These are phyloP conservation scores for Pythium biforme DNA, from an alignment of 352 stramenopile genomes.

Conservation along the genomic window DNA sequence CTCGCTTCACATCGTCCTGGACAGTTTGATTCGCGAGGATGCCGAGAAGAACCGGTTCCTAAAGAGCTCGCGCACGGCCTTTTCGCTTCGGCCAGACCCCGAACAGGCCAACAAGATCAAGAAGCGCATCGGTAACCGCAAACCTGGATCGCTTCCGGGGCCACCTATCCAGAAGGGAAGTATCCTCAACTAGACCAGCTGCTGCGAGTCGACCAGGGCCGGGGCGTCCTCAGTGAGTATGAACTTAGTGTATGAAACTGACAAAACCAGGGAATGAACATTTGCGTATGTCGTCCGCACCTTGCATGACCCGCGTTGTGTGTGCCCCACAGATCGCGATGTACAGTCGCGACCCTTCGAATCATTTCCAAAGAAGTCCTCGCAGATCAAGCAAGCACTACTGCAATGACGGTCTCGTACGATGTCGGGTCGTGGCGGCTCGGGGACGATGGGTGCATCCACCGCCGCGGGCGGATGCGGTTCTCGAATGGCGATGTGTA, in stretches of 20 bases:
- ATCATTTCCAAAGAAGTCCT: neutral
- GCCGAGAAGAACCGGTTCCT: slow-evolving; percentile 80
- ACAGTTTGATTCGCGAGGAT: slow-evolving; percentile 80
- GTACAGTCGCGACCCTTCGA: neutral
- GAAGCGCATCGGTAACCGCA: slow-evolving; percentile 70
- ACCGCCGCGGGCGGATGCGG: slow-evolving; percentile 63
- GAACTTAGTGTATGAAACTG: slow-evolving; percentile 14
- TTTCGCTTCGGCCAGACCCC: slow-evolving; percentile 71
- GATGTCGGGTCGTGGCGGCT: slow-evolving; percentile 70
- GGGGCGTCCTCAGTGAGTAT: neutral
- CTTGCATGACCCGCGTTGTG: neutral
- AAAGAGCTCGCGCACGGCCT: slow-evolving; percentile 76
- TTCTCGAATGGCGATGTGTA: slow-evolving; percentile 80
- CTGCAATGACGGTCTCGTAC: slow-evolving; percentile 40
- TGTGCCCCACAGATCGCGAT: neutral
- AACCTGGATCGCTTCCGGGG: slow-evolving; percentile 53
- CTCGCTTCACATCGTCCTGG: slow-evolving; percentile 68
- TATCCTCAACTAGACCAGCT: slow-evolving; percentile 32
- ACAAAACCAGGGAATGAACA: slow-evolving; percentile 8
- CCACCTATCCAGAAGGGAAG: slow-evolving; percentile 72
- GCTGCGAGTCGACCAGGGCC: neutral
- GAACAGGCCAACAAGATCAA: slow-evolving; percentile 76
- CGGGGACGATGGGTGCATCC: slow-evolving; percentile 68
- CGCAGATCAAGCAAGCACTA: no score
- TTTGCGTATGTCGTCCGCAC: neutral